These are phyloP conservation scores for Talaromyces pinophilus DNA, from an alignment of 2,329 filamentous ascomycete species.

Conservation along the genomic window DNA sequence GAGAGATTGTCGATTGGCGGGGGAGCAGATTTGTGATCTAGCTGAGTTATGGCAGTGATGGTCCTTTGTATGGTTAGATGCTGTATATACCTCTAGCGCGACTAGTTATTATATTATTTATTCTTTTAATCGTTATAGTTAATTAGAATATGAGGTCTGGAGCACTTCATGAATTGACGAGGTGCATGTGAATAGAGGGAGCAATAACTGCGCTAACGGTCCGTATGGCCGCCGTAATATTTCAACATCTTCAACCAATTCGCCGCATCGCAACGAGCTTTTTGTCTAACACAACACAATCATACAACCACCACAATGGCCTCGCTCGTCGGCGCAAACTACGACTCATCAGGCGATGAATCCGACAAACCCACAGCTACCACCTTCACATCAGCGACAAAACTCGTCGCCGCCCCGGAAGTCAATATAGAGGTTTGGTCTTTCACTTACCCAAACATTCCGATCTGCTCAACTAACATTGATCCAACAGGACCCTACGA, in stretches of 20 bases:
- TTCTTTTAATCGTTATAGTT: background rate
- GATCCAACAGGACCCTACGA: slow-evolving; percentile 49
- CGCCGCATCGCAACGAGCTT: background rate
- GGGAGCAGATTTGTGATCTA: background rate
- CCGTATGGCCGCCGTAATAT: slow-evolving; percentile 19
- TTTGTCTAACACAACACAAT: background rate
- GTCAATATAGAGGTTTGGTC: slow-evolving; percentile 60
- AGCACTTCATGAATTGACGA: background rate
- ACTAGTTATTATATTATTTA: slow-evolving; percentile 5
- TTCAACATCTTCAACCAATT: slow-evolving; percentile 14
- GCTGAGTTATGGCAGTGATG: slow-evolving; percentile 9
- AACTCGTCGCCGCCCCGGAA: slow-evolving; percentile 53
- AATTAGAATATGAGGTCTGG: background rate
- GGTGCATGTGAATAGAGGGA: background rate
- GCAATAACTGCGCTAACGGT: slow-evolving; percentile 11
- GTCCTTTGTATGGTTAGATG: slow-evolving; percentile 20
- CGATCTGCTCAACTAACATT: slow-evolving; percentile 39
- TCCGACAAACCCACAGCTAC: slow-evolving; percentile 35
- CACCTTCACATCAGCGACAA: slow-evolving; percentile 36
- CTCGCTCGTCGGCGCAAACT: slow-evolving; percentile 46
- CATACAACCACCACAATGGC: slow-evolving; percentile 36
- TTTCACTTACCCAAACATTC: slow-evolving; percentile 24
- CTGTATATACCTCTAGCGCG: slow-evolving; percentile 24
- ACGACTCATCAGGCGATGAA: slow-evolving; percentile 55
- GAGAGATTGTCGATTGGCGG: background rate